phyloP scores from a whole-genome alignment of 345 rosid species.

The Camelina laxa region DNA sequence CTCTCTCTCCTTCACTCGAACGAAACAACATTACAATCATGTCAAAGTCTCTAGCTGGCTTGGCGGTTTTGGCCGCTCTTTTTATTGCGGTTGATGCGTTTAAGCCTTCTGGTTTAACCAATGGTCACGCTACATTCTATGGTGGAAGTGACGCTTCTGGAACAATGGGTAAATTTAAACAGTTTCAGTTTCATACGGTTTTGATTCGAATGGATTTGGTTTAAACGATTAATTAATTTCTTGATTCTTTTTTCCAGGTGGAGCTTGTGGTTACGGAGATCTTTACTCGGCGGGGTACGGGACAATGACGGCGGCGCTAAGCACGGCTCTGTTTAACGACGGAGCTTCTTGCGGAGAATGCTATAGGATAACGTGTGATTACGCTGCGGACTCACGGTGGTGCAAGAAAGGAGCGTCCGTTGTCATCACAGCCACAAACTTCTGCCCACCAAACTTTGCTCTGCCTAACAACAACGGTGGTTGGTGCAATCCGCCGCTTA shows the following conservation, averaged over 20 bases:
- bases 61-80: conserved; percentile 49
- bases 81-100: conserved; percentile 47
- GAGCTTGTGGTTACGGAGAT: conserved; percentile 90
- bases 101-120: conserved; percentile 59
- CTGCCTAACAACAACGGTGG: conserved; percentile 79
- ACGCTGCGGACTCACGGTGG: conserved; percentile 64
- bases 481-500: conserved; percentile 97
- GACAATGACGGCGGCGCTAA: conserved; percentile 71
- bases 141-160: conserved; percentile 89
- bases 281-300: conserved; percentile 68
- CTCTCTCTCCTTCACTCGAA: conserved; percentile 9
- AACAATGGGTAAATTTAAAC: conserved; percentile 19
- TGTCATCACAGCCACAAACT: conserved; percentile 73
- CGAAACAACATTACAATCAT: conserved; percentile 1
- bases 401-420: conserved; percentile 64
- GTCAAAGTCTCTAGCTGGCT: conserved; percentile 35
- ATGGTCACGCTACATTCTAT: conserved; percentile 81
- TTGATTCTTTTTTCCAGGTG: conserved; percentile 49
- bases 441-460: conserved; percentile 81
- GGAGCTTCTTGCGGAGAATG: conserved; percentile 84
- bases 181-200: not conserved
- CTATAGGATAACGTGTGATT: conserved; percentile 63
- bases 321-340: conserved; percentile 71
- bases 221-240: not conserved
- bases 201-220: not conserved